Base-by-base conservation (phyloP, 148 eudicot genomes). In the Nepenthes gracilis region DNA sequence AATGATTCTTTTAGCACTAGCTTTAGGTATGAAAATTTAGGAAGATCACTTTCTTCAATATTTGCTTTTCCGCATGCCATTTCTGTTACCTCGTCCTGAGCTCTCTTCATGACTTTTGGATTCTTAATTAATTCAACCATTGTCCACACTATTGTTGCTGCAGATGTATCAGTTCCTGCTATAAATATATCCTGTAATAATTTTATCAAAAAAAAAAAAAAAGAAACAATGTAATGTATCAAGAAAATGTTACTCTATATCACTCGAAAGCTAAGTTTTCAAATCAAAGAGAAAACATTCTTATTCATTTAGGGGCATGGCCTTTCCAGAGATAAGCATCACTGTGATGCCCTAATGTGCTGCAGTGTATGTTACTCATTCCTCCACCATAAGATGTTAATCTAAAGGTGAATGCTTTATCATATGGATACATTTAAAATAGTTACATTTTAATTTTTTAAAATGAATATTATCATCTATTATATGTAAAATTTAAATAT, bases 101-200 rank as follows among this genome's bases (percentile, higher is more conserved):
- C 85, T 72, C 51, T 79, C 62, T 50, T 70, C 78, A 79, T 73
- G 52, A 35, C 49, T 35, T 67, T 36, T 40, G 91, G 87, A 43
- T 85, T 67, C 54, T 43, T 77, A 0, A 80, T 78, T 52, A 85
- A 75, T 62, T 85, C 81, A 0, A 76, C 7, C 87, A 85, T 77
- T 55, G 68, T 68, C 86, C 87, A 85, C 47, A 68, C 84, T 3
- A 85, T 62, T 33, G 81, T 78, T 59, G 81, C 79, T 23, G 87
- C 48, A 6, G 85, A 62, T 9, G 87, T 75, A 47, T 85, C 91
- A 0, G 83, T 60, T 47, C 87, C 91, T 1, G 85, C 91, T 33
- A 75, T 56, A 52, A 82, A 85, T 56, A 82, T 71, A 23, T 23
- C 23, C 23, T 23, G 23, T 23, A 23, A 23, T 23, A 23, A 23